Conservation (phyloP, 2,329 filamentous ascomycete genomes). For the Stenocarpella maydis region DNA sequence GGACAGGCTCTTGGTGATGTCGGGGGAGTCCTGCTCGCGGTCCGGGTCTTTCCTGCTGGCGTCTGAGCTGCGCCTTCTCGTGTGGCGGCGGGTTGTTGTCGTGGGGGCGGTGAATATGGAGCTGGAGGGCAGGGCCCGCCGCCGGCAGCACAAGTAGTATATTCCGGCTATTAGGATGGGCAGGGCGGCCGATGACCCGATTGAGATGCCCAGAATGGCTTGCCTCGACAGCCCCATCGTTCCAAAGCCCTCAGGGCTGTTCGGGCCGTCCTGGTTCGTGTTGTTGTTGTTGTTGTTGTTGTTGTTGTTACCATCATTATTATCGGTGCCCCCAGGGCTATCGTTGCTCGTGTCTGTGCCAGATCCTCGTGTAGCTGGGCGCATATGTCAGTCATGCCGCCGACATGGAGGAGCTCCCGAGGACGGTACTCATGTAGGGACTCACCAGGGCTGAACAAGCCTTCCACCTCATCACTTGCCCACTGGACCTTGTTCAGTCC, state of each 20-base stretch:
- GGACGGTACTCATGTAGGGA: neutral
- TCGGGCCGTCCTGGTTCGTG: neutral
- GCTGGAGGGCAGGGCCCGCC: neutral
- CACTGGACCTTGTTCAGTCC: slow-evolving; percentile 1
- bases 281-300: neutral
- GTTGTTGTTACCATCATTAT: neutral
- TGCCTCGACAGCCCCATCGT: neutral
- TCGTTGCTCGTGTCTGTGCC: neutral
- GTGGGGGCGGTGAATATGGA: neutral
- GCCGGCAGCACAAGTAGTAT: slow-evolving; percentile 12
- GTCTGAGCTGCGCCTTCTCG: neutral
- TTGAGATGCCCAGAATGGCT: slow-evolving; percentile 8
- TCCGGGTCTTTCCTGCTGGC: neutral
- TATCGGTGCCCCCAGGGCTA: neutral
- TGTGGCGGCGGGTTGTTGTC: neutral
- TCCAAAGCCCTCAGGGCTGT: neutral
- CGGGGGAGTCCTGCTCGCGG: neutral
- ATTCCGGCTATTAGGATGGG: slow-evolving; percentile 5
- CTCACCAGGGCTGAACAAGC: slow-evolving; percentile 3
- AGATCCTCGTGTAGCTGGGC: neutral
- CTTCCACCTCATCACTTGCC: neutral
- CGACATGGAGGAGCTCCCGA: neutral
- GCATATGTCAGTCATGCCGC: neutral
- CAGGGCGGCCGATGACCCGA: neutral
- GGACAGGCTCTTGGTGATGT: neutral